These are phyloP conservation scores for Ogataea corticis DNA, from an alignment of 805 yeast species.

Conservation along the genomic window DNA sequence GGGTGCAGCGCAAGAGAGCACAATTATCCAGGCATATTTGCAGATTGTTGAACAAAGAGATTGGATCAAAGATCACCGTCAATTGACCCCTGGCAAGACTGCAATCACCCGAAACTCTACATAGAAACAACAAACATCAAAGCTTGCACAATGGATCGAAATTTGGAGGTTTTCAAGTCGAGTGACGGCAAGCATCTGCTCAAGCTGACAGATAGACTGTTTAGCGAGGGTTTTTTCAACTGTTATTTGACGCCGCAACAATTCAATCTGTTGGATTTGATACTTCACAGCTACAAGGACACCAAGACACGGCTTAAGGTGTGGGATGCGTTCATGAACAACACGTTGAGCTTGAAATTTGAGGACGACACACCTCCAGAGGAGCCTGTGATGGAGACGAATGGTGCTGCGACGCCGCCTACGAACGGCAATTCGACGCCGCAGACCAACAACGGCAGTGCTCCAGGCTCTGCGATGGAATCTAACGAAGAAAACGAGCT, in stretches of 20 bases:
- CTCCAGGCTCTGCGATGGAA: conserved; percentile 18
- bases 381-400: not conserved
- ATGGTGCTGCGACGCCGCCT: not conserved
- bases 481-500: conserved; percentile 33
- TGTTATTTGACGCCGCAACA: conserved; percentile 58
- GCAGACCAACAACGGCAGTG: conserved; percentile 10
- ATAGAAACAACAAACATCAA: not conserved
- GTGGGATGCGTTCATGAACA: conserved; percentile 51
- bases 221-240: conserved; percentile 42
- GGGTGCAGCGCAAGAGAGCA: too few species aligned
- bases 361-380: conserved; percentile 18
- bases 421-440: conserved; percentile 1
- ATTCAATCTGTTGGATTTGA: conserved; percentile 46
- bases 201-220: conserved; percentile 37
- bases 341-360: conserved; percentile 34
- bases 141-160: conserved; percentile 8
- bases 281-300: conserved; percentile 38
- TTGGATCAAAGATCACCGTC: not conserved
- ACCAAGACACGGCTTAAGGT: conserved; percentile 18
- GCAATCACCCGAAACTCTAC: not conserved
- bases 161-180: conserved; percentile 19
- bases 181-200: conserved; percentile 32
- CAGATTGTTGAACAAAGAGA: too few species aligned
- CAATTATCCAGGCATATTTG: too few species aligned
- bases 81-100: not conserved